Evolutionary conservation across 2,329 filamentous ascomycete species (phyloP).

Genomic region (Sphaerulina musiva): DNA sequence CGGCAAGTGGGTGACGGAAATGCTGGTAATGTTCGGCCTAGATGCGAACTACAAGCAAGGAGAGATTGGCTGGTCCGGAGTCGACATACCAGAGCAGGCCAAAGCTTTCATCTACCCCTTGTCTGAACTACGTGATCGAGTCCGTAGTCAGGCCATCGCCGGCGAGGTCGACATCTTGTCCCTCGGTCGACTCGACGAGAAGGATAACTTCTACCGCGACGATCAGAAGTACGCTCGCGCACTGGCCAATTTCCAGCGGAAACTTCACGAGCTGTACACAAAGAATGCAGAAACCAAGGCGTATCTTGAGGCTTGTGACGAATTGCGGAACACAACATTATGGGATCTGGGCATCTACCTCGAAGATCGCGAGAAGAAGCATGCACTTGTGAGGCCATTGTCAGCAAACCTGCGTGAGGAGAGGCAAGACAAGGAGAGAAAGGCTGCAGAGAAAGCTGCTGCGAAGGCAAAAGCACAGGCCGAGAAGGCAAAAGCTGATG

Average conservation of each 20-base stretch:
- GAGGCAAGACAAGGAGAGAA: constrained; percentile 47
- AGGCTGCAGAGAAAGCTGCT: constrained; percentile 44
- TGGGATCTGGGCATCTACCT: constrained; percentile 80
- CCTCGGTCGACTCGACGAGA: constrained; percentile 24
- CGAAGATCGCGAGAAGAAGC: constrained; percentile 65
- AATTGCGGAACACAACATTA: constrained; percentile 71
- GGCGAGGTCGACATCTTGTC: constrained; percentile 38
- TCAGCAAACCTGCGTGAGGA: constrained; percentile 47
- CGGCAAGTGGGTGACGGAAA: constrained; percentile 73
- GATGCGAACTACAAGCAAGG: constrained; percentile 48
- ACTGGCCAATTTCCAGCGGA: constrained; percentile 51
- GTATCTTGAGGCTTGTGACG: constrained; percentile 70
- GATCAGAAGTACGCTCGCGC: constrained; percentile 44
- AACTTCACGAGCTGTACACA: constrained; percentile 50
- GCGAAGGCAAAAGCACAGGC: constrained; percentile 46
- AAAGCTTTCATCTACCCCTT: constrained; percentile 57
- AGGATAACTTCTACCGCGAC: constrained; percentile 23
- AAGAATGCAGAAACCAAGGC: constrained; percentile 55
- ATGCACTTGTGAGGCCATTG: constrained; percentile 65
- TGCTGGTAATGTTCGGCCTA: constrained; percentile 79
- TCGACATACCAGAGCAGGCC: constrained; percentile 55
- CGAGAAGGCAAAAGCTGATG: constrained; percentile 46
- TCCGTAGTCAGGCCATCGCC: constrained; percentile 50
- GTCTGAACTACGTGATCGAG: constrained; percentile 51
- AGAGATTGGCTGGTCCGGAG: constrained; percentile 58